phyloP scores from a whole-genome alignment of 2,329 filamentous ascomycete genomes.

The Penicillium sp. region DNA sequence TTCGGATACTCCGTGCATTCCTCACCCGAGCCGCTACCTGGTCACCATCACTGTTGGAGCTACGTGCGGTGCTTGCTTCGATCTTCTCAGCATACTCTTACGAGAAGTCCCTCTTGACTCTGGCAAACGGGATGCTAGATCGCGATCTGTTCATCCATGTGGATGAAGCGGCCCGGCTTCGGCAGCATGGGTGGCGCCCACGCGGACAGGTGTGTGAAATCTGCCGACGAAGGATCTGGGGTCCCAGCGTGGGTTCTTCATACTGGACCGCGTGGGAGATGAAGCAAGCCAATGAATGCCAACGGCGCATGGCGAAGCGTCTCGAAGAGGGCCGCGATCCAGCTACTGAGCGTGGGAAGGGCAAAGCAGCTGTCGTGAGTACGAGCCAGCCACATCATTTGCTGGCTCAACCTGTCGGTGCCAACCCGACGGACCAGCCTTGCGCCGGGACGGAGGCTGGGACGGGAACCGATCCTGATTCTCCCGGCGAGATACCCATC shows the following conservation, averaged over 20 bases:
- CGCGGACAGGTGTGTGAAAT: slow-evolving; percentile 80
- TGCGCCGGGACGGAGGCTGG: no score
- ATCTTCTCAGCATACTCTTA: slow-evolving; percentile 96
- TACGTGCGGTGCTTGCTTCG: slow-evolving; percentile 75
- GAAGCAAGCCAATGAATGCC: slow-evolving; percentile 38
- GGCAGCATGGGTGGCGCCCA: slow-evolving; percentile 84
- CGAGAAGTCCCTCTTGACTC: slow-evolving; percentile 77
- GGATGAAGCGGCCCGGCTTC: slow-evolving; percentile 62
- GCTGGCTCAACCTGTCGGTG: not conserved
- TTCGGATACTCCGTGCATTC: slow-evolving; percentile 83
- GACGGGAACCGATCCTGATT: slow-evolving; percentile 1
- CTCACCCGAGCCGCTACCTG: slow-evolving; percentile 72
- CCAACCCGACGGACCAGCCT: not conserved
- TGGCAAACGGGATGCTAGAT: slow-evolving; percentile 82
- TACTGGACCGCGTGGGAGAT: slow-evolving; percentile 80
- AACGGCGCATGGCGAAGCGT: slow-evolving; percentile 27
- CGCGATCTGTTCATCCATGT: slow-evolving; percentile 84
- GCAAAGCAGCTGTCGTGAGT: slow-evolving; percentile 33
- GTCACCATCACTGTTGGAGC: slow-evolving; percentile 79
- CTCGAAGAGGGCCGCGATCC: slow-evolving; percentile 28
- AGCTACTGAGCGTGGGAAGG: slow-evolving; percentile 32
- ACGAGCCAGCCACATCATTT: slow-evolving; percentile 11
- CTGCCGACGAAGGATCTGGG: slow-evolving; percentile 79
- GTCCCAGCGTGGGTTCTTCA: slow-evolving; percentile 69
- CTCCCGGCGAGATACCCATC: slow-evolving; percentile 1